Base-by-base conservation (phyloP, 305 asterid genomes). In the Fraxinus latifolia region DNA sequence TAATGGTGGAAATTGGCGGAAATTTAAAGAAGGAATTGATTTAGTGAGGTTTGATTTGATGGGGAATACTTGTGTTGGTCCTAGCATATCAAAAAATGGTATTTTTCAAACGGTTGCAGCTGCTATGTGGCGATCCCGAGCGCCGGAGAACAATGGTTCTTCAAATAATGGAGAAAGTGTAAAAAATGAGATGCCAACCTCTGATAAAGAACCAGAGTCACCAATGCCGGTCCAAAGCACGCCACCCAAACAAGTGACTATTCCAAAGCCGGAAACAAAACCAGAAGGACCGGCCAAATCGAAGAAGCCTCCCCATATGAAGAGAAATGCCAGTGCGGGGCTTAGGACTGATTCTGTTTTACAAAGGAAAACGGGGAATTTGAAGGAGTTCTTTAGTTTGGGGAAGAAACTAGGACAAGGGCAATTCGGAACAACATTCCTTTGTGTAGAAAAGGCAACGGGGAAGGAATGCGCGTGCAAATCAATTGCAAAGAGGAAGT, bases 31-130 rank as follows among this genome's bases (percentile, higher is more conserved):
- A 82, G 82, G 75, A 82, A 42, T 76, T 86, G 78, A 53, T 87
- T 83, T 78, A 19, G 29, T 58, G 70, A 58, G 31, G 70, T 19
- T 58, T 19, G 70, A 7, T 58, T 8, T 83, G 80, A 92, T 90
- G 94, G 96, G 94, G 84, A 92, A 92, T 81, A 90, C 89, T 80
- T 92, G 96, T 87, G 93, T 90, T 62, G 94, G 96, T 58, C 94
- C 96, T 2, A 84, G 83, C 62, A 87, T 89, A 78, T 74, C 90
- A 1, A 92, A 86, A 79, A 89, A 85, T 79, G 84, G 90, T 7
- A 81, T 92, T 15, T 75, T 92, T 23, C 93, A 92, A 87, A 88
- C 93, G 3, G 90, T 92, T 79, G 85, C 94, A 53, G 92, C 92
- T 2, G 93, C 91, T 33, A 85, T 90, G 92, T 90, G 96, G 96